These are phyloP conservation scores for Decorospora gaudefroyi DNA, from an alignment of 2,329 filamentous ascomycete species.

Conservation along the genomic window DNA sequence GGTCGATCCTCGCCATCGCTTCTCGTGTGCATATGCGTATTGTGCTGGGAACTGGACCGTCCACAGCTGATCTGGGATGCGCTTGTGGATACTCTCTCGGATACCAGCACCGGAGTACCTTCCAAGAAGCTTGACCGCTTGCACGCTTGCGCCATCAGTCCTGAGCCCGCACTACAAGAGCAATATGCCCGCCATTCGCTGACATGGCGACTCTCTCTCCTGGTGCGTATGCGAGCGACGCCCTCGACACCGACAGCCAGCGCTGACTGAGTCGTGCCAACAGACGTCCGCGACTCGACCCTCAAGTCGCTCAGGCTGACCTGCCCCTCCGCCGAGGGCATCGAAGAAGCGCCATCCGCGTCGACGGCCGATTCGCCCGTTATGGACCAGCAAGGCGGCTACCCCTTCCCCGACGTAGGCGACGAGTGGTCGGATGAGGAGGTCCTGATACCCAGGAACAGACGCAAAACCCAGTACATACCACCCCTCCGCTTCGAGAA, in stretches of 20 bases:
- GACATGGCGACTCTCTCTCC: conserved; percentile 37
- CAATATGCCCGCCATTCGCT: conserved; percentile 16
- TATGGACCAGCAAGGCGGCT: conserved; percentile 26
- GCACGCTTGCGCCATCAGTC: conserved; percentile 4
- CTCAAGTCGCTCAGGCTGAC: conserved; percentile 44
- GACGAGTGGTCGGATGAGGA: conserved; percentile 48
- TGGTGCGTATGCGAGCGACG: conserved; percentile 24
- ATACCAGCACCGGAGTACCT: conserved; percentile 6
- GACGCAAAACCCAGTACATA: conserved; percentile 36
- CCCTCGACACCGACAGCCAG: too few species aligned
- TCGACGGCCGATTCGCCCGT: conserved; percentile 21
- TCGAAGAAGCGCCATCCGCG: conserved; percentile 26
- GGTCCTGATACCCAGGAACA: conserved; percentile 40
- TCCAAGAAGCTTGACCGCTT: conserved; percentile 9
- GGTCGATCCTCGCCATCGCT: neutral
- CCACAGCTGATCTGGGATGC: conserved; percentile 10
- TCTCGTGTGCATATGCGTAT: neutral
- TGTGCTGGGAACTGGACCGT: neutral
- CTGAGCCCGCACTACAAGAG: conserved; percentile 13
- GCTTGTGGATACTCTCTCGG: conserved; percentile 1
- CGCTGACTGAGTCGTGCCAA: conserved; percentile 29
- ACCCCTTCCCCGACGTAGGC: conserved; percentile 41
- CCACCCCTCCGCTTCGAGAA: conserved; percentile 34
- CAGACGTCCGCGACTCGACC: conserved; percentile 47
- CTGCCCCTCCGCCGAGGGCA: conserved; percentile 45